phyloP scores from a whole-genome alignment of 768 basidiomycete species.

The Erythrobasidium yunnanense region DNA sequence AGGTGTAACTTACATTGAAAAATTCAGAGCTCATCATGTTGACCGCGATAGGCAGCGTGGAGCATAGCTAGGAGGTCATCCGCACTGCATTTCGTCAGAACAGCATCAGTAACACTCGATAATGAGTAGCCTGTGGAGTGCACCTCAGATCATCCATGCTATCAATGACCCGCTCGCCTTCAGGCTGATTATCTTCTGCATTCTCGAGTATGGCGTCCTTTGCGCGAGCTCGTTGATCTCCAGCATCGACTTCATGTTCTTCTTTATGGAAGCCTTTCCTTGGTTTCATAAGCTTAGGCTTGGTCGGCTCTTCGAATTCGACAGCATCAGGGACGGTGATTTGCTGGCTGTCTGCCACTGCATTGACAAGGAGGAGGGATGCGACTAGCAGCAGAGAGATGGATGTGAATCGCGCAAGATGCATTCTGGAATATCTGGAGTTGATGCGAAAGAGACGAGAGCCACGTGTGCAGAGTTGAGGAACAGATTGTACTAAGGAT shows the following conservation, averaged over 20 bases:
- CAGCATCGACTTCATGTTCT: slow-evolving; percentile 13
- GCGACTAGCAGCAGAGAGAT: not conserved
- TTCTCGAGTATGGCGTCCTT: slow-evolving; percentile 16
- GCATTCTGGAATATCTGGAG: too few relatives aligned
- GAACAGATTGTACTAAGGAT: too few relatives aligned
- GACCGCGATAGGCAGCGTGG: slow-evolving; percentile 12
- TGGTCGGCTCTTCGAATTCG: not conserved
- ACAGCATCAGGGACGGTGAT: not conserved
- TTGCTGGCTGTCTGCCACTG: not conserved
- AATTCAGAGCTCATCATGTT: slow-evolving; percentile 14
- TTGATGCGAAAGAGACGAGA: too few relatives aligned
- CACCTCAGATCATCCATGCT: slow-evolving; percentile 20
- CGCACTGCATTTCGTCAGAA: not conserved
- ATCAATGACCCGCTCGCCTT: slow-evolving; percentile 2
- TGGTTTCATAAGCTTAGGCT: slow-evolving; percentile 12
- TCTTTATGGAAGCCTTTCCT: slow-evolving; percentile 11
- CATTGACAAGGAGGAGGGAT: not conserved
- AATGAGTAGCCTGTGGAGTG: not conserved
- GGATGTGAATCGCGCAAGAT: not conserved
- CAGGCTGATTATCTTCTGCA: slow-evolving; percentile 20
- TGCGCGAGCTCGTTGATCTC: not conserved
- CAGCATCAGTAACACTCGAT: not conserved
- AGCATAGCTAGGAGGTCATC: slow-evolving; percentile 23
- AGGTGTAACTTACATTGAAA: too few relatives aligned
- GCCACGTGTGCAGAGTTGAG: too few relatives aligned